A percentile compares a stretch with the other conserved stretches of the same genome.
Conservation (phyloP, 1,139 yeast genomes). For the Sugiyamaella paludigena region DNA sequence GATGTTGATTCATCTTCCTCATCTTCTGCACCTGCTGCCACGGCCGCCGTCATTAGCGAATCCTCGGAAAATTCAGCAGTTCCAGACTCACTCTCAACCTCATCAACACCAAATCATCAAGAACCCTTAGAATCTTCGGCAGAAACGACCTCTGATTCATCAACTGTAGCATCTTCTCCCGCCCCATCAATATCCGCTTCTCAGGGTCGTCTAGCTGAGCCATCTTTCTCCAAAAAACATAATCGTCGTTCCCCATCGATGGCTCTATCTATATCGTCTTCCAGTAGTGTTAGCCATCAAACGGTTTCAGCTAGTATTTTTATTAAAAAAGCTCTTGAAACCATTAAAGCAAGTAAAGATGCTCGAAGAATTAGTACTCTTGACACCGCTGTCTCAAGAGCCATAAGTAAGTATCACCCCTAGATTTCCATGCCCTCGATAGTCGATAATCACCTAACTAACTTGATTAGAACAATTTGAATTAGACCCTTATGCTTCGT, state of each 20-base stretch:
- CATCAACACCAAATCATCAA: not conserved
- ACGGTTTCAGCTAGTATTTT: constrained; percentile 42
- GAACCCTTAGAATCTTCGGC: not conserved
- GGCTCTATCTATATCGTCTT: constrained; percentile 33
- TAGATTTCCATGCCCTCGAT: too few relatives aligned
- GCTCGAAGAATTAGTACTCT: constrained; percentile 48
- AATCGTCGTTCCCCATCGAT: constrained; percentile 32
- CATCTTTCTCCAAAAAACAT: constrained; percentile 4
- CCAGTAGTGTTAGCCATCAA: constrained; percentile 29
- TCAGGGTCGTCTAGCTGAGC: constrained; percentile 1
- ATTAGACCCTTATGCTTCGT: constrained; percentile 30
- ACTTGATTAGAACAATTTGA: constrained; percentile 28
- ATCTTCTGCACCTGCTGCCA: not conserved
- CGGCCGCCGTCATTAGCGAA: not conserved
- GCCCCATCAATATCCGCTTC: not conserved
- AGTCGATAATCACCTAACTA: not conserved
- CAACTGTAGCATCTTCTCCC: not conserved
- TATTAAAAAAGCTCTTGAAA: constrained; percentile 48
- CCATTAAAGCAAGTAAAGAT: constrained; percentile 48
- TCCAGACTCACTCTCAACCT: not conserved
- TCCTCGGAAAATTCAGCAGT: not conserved
- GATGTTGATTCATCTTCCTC: too few relatives aligned
- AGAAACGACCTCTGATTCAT: not conserved
- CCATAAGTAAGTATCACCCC: constrained; percentile 36
- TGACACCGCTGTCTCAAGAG: constrained; percentile 43